Percentiles rank a stretch among this genome's conserved stretches.
phyloP scores from a whole-genome alignment of 805 yeast genomes.

The Teunomyces barrocoloradensis region DNA sequence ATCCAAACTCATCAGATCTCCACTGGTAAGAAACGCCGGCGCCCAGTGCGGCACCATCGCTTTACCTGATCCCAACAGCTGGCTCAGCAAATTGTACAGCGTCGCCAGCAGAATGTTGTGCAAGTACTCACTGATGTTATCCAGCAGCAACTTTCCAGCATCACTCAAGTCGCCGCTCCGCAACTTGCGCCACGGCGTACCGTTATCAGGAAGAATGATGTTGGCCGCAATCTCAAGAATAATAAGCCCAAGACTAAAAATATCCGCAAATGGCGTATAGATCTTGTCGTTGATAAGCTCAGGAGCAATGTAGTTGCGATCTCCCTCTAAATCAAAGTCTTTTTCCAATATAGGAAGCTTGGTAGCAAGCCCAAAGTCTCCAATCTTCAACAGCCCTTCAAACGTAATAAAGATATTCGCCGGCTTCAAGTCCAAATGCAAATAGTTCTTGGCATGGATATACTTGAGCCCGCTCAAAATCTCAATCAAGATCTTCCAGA shows the following conservation, averaged over 20 bases:
- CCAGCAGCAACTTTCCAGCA: constrained; percentile 77
- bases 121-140: constrained; percentile 42
- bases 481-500: constrained; percentile 93
- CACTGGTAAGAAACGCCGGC: constrained; percentile 73
- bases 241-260: constrained; percentile 89
- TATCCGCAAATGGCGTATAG: constrained; percentile 90
- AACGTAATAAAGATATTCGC: constrained; percentile 92
- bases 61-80: constrained; percentile 11
- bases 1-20: constrained; percentile 60
- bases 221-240: constrained; percentile 96
- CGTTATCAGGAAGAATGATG: constrained; percentile 91
- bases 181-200: constrained; percentile 93
- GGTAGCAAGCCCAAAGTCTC: constrained; percentile 95
- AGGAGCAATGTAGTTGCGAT: constrained; percentile 96
- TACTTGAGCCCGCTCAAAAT: constrained; percentile 73
- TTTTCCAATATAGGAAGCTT: constrained; percentile 64
- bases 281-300: constrained; percentile 80
- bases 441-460: constrained; percentile 69
- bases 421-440: constrained; percentile 92
- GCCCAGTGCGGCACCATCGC: constrained; percentile 75
- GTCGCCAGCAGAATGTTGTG: constrained; percentile 35
- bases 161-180: constrained; percentile 94
- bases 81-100: constrained; percentile 14
- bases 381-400: constrained; percentile 91
- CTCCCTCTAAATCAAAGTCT: constrained; percentile 91